Conservation (phyloP, 1,284 basidiomycete species). For the Fomitopsis palustris region DNA sequence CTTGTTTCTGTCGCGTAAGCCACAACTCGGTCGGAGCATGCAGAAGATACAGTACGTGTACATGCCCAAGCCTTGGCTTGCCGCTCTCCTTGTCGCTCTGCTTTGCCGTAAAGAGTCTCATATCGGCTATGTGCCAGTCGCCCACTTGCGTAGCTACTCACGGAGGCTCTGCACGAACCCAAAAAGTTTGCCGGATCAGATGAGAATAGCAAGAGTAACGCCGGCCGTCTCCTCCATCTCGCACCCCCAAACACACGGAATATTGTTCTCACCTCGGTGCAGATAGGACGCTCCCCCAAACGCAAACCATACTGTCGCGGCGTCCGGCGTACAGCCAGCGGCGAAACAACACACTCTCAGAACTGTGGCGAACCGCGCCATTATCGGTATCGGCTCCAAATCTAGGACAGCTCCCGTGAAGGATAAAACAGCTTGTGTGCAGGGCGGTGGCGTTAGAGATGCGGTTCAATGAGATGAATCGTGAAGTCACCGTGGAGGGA, state of each 20-base stretch:
- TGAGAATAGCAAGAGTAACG: not conserved
- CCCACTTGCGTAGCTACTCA: not conserved
- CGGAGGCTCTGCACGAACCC: not conserved
- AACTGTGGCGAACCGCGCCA: not conserved
- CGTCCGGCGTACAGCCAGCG: not conserved
- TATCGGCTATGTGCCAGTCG: not conserved
- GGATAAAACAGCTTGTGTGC: not conserved
- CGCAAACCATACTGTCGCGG: not conserved
- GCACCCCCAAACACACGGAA: not conserved
- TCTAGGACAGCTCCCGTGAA: not conserved
- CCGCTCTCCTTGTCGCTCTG: not conserved
- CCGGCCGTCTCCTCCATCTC: not conserved
- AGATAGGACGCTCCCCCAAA: not conserved
- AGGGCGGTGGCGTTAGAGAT: not conserved
- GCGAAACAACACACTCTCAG: not conserved
- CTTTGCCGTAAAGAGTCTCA: not conserved
- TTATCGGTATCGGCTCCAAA: not conserved
- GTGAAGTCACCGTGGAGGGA: not conserved
- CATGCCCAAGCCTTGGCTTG: not conserved
- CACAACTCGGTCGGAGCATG: conserved; percentile 16
- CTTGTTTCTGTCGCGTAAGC: not conserved
- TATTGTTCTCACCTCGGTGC: not conserved
- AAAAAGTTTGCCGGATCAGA: not conserved
- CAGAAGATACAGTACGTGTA: not conserved
- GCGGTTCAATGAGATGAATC: not conserved